A percentile compares a stretch with the other conserved stretches of the same genome.
phyloP scores from a whole-genome alignment of 2,329 filamentous ascomycete genomes.

The Microcyclospora tardicrescens region DNA sequence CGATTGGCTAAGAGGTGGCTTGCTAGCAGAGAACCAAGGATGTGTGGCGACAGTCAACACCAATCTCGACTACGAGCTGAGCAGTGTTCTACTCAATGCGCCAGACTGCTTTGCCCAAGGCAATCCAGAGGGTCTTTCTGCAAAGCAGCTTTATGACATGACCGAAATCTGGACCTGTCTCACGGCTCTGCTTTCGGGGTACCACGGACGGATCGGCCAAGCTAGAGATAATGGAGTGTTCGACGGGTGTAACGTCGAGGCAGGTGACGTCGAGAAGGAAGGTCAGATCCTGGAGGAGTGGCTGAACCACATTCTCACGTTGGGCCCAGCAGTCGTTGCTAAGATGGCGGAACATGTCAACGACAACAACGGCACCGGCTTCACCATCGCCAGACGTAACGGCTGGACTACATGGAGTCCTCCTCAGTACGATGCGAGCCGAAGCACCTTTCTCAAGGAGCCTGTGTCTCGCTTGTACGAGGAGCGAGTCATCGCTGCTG shows the following conservation, averaged over 20 bases:
- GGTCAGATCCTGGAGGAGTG: slow-evolving; percentile 47
- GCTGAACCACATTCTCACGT: slow-evolving; percentile 46
- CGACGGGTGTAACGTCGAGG: slow-evolving; percentile 33
- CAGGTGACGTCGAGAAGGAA: slow-evolving; percentile 39
- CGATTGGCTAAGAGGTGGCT: slow-evolving; percentile 50
- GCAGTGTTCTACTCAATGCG: slow-evolving; percentile 42
- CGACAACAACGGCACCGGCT: slow-evolving; percentile 31
- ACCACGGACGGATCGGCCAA: slow-evolving; percentile 41
- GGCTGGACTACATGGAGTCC: slow-evolving; percentile 46
- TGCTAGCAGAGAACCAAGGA: slow-evolving; percentile 35
- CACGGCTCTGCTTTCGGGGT: slow-evolving; percentile 41
- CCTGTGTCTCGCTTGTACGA: slow-evolving; percentile 48
- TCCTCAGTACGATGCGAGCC: slow-evolving; percentile 33
- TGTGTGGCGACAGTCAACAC: slow-evolving; percentile 35
- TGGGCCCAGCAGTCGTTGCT: slow-evolving; percentile 44
- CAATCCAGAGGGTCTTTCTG: slow-evolving; percentile 41
- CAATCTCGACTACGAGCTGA: slow-evolving; percentile 35
- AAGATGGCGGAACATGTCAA: slow-evolving; percentile 32
- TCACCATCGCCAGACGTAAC: slow-evolving; percentile 39
- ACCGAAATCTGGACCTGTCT: slow-evolving; percentile 52
- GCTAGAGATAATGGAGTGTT: slow-evolving; percentile 45
- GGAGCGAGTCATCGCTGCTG: slow-evolving; percentile 29
- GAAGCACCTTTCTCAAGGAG: slow-evolving; percentile 47
- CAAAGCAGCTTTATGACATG: slow-evolving; percentile 49
- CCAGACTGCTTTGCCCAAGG: slow-evolving; percentile 46